phyloP scores from a whole-genome alignment of 495 filamentous ascomycete species.

The Penicillium mononematosum region DNA sequence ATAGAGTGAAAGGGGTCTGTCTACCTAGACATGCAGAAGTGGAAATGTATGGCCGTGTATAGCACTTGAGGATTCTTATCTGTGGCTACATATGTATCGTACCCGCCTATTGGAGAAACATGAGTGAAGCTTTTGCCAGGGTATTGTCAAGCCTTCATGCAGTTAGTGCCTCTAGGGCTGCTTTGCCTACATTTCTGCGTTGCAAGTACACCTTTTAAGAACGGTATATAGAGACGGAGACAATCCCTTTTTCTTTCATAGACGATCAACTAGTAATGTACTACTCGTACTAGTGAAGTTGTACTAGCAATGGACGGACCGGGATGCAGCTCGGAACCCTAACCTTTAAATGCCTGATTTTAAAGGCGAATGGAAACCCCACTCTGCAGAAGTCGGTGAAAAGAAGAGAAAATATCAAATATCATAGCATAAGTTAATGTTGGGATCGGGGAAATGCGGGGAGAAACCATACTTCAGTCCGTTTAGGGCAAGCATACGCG shows the following conservation, averaged over 20 bases:
- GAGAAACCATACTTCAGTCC: conserved; percentile 19
- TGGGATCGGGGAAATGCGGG: conserved; percentile 25
- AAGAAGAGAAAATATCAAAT: background rate
- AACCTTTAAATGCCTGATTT: background rate
- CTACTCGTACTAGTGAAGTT: no score
- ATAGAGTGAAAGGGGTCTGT: background rate
- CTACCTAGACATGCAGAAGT: background rate
- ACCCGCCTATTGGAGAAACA: background rate
- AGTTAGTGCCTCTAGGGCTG: background rate
- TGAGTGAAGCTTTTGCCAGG: background rate
- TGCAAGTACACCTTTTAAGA: background rate
- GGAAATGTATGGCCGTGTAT: background rate
- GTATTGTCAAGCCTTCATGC: background rate
- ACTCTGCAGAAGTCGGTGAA: conserved; percentile 8
- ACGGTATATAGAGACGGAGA: background rate
- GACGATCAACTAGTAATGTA: no score
- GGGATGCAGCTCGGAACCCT: background rate
- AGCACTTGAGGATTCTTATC: background rate
- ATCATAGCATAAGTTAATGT: background rate
- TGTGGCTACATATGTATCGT: background rate
- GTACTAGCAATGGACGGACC: conserved; percentile 1
- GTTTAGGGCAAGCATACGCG: conserved; percentile 27
- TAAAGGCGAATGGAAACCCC: background rate
- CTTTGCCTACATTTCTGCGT: background rate
- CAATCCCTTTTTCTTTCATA: background rate